Percentiles rank a stretch among this genome's conserved stretches.
phyloP scores from a whole-genome alignment of 352 stramenopile genomes.

The Plasmopara viticola region DNA sequence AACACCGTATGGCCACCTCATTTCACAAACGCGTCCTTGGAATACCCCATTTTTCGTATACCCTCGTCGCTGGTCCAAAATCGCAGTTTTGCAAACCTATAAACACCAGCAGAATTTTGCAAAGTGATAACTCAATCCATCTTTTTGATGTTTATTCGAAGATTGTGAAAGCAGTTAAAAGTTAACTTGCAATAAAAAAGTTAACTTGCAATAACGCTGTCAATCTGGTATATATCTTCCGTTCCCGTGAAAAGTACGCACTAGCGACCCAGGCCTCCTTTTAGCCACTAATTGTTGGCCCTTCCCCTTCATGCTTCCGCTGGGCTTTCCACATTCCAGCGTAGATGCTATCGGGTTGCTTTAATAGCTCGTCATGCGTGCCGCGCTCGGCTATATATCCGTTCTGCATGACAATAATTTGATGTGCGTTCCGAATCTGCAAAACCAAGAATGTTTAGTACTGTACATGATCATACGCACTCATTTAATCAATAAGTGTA shows the following conservation, averaged over 20 bases:
- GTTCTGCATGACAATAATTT: slow-evolving; percentile 91
- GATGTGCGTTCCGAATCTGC: slow-evolving; percentile 72
- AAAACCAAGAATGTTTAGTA: slow-evolving; percentile 10
- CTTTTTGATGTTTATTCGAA: no score
- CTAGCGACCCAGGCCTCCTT: background rate
- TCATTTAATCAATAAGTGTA: slow-evolving; percentile 26
- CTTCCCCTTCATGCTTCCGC: slow-evolving; percentile 46
- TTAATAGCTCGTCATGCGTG: slow-evolving; percentile 88
- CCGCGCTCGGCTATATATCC: slow-evolving; percentile 85
- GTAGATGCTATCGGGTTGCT: slow-evolving; percentile 63
- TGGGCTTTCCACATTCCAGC: slow-evolving; percentile 73
- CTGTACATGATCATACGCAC: slow-evolving; percentile 11
- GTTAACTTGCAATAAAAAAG: no score
- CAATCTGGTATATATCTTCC: no score
- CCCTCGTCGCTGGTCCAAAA: slow-evolving; percentile 23
- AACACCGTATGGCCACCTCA: slow-evolving; percentile 37
- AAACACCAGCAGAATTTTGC: no score
- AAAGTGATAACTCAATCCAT: no score
- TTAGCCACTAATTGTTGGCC: background rate
- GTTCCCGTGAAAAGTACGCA: no score
- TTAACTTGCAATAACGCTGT: no score
- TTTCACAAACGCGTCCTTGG: slow-evolving; percentile 23
- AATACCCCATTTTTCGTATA: slow-evolving; percentile 71
- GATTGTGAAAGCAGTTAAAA: no score
- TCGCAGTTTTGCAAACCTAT: slow-evolving; percentile 33